Conservation (phyloP, 2,329 filamentous ascomycete species). For the Teratosphaeria epicoccoides region DNA sequence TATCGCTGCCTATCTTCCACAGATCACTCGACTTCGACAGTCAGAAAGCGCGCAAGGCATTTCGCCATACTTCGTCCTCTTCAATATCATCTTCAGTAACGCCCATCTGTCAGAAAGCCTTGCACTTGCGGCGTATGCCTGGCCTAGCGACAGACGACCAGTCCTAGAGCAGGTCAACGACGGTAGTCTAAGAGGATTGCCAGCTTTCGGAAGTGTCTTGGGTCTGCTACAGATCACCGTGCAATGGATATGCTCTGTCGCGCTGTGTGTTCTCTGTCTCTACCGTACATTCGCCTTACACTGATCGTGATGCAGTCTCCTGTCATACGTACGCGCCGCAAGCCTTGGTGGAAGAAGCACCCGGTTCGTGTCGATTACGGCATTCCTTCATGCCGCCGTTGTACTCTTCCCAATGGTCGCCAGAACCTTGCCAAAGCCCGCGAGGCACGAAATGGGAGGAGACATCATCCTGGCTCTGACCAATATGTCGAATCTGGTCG, state of each 20-base stretch:
- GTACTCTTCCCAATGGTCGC: neutral
- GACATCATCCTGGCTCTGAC: neutral
- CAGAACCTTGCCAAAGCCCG: neutral
- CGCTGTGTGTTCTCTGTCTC: neutral
- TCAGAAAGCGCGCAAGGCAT: neutral
- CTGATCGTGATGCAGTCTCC: neutral
- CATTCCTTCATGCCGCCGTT: neutral
- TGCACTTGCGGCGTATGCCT: neutral
- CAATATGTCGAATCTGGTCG: neutral
- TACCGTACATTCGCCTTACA: neutral
- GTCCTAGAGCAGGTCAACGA: neutral
- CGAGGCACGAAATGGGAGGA: neutral
- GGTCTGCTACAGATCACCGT: neutral
- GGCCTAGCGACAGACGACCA: neutral
- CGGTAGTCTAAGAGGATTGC: neutral
- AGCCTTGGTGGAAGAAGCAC: neutral
- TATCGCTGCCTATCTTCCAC: neutral
- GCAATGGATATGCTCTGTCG: neutral
- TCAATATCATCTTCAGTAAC: neutral
- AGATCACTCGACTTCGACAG: neutral
- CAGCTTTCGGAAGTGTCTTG: neutral
- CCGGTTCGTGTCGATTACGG: neutral
- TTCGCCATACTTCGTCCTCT: neutral
- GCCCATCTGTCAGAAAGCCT: neutral
- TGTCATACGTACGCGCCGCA: neutral